phyloP scores from a whole-genome alignment of 2,329 filamentous ascomycete genomes.

The Ophiostoma sp. region DNA sequence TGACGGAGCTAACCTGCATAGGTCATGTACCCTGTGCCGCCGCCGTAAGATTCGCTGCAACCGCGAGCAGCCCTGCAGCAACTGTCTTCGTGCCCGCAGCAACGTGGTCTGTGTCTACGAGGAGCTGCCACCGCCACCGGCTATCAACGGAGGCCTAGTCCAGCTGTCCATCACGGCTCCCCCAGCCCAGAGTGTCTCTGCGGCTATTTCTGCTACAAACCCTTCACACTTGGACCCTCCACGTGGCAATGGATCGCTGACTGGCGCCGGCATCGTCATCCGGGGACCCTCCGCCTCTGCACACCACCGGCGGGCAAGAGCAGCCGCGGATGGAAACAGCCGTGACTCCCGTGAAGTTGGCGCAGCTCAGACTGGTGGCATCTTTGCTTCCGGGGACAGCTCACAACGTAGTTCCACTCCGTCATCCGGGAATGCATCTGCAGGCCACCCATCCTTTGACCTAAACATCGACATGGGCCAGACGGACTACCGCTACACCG shows the following conservation, averaged over 20 bases:
- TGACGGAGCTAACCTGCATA: background rate
- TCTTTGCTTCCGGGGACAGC: too few relatives aligned
- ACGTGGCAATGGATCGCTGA: background rate
- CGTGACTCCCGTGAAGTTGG: too few relatives aligned
- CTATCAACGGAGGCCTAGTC: too few relatives aligned
- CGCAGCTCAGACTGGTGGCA: too few relatives aligned
- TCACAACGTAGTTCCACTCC: background rate
- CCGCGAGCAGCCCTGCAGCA: conserved; percentile 38
- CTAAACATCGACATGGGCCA: background rate
- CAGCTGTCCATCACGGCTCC: too few relatives aligned
- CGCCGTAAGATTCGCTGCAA: conserved; percentile 42
- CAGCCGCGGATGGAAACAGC: too few relatives aligned
- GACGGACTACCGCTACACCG: background rate
- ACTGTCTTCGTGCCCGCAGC: conserved; percentile 35
- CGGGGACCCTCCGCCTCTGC: background rate
- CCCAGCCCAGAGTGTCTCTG: background rate
- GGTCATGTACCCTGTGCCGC: conserved; percentile 33
- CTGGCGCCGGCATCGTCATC: background rate
- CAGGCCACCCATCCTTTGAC: background rate
- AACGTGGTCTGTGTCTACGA: conserved; percentile 22
- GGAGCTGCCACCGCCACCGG: background rate
- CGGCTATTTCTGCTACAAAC: background rate
- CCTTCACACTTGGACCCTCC: background rate
- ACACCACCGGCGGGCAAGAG: too few relatives aligned
- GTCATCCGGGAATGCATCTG: background rate